Evolutionary conservation across 345 rosid species (phyloP), one percentile per base, ranked within the genome.

Genomic region (Trapa incisa): DNA sequence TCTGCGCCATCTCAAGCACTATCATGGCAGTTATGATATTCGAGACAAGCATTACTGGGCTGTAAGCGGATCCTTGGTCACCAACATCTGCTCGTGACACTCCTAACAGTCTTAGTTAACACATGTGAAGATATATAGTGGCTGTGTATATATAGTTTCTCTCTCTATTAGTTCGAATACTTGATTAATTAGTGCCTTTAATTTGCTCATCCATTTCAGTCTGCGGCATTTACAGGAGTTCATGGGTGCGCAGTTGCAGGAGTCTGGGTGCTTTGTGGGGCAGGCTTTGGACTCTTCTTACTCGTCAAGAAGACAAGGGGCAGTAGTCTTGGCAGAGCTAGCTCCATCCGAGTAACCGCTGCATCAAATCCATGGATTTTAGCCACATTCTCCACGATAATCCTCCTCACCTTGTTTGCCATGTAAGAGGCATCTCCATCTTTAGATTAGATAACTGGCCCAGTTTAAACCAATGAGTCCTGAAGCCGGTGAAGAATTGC

Each of bases 161-260:
- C 29, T 22, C 29, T 22, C 29, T 22, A 22, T 22, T 22, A 22
- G 29, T 22, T 22, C 29, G 29, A 22, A 22, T 22, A 22, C 29
- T 22, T 22, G 48, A 45, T 54, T 67, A 43, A 67, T 58, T 58
- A 32, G 37, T 32, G 63, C 70, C 70, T 13, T 16, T 67, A 64
- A 60, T 61, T 69, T 69, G 72, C 66, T 69, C 72, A 64, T 57
- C 70, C 67, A 69, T 77, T 70, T 75, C 83, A 89, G 96, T 88
- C 93, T 69, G 83, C 89, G 60, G 83, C 86, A 75, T 89, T 85
- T 78, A 85, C 96, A 75, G 94, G 96, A 73, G 75, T 82, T 61
- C 83, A 87, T 68, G 86, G 85, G 2, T 89, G 75, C 56, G 78
- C 67, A 10, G 76, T 84, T 41, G 93, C 91, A 1, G 86, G 77